Percentiles rank a stretch among this genome's conserved stretches.
phyloP scores from a whole-genome alignment of 2,329 filamentous ascomycete species.

The Arthrobotrys pseudoclavata region DNA sequence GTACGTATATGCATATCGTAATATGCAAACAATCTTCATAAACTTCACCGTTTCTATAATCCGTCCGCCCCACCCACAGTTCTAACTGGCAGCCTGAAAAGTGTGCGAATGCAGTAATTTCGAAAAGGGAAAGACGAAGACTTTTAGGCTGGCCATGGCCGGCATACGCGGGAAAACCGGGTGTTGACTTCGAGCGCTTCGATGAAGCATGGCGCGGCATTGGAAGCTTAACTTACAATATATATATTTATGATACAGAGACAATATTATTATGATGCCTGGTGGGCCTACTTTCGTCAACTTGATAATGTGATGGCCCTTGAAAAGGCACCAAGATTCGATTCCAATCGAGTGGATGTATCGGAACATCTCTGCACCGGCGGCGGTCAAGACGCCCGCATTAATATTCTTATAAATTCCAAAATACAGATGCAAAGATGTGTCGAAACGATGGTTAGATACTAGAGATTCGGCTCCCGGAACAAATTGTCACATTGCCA shows the following conservation, averaged over 20 bases:
- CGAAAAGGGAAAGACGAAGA: conserved; percentile 60
- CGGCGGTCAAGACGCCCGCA: background rate
- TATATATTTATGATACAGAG: background rate
- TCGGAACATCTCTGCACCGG: background rate
- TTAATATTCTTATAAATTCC: background rate
- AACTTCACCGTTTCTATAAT: background rate
- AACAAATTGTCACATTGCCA: too few relatives aligned
- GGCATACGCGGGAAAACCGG: conserved; percentile 37
- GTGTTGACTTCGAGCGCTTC: conserved; percentile 24
- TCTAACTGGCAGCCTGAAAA: conserved; percentile 53
- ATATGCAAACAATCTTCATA: conserved; percentile 19
- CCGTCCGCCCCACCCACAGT: conserved; percentile 16
- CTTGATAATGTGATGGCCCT: background rate
- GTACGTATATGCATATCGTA: background rate
- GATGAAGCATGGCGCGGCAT: background rate
- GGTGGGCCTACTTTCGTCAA: background rate
- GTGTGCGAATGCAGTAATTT: conserved; percentile 33
- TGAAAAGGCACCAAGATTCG: background rate
- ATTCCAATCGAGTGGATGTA: background rate
- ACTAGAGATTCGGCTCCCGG: too few relatives aligned
- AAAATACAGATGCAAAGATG: background rate
- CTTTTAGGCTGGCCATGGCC: conserved; percentile 49
- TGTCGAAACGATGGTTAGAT: too few relatives aligned
- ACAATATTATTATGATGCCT: background rate
- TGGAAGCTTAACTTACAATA: background rate